Conservation (phyloP, 2,329 filamentous ascomycete genomes). For the Apiospora phragmitis region DNA sequence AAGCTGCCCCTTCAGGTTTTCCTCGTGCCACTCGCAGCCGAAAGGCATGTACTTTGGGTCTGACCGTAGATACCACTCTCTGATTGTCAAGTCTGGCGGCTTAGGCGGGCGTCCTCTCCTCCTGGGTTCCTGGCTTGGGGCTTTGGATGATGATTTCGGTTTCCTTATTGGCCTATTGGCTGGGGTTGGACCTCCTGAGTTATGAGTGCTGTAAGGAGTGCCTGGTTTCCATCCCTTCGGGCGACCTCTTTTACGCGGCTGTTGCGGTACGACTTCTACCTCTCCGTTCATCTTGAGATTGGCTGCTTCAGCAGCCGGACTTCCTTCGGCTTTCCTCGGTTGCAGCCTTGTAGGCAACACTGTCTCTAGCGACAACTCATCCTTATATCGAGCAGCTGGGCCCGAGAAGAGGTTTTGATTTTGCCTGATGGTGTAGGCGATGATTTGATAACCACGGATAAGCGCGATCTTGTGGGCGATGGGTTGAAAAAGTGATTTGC, state of each 20-base stretch:
- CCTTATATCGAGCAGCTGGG: conserved; percentile 6
- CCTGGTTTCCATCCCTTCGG: conserved; percentile 48
- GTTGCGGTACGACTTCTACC: conserved; percentile 16
- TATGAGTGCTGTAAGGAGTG: conserved; percentile 29
- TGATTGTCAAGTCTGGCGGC: conserved; percentile 37
- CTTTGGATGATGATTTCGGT: conserved; percentile 23
- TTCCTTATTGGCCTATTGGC: conserved; percentile 13
- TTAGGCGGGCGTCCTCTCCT: conserved; percentile 43
- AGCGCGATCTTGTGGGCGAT: conserved; percentile 13
- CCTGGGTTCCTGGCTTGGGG: conserved; percentile 16
- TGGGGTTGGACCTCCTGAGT: conserved; percentile 24
- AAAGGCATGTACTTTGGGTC: conserved; percentile 51
- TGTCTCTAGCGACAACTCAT: neutral
- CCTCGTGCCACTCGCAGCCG: conserved; percentile 55
- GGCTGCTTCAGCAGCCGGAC: neutral
- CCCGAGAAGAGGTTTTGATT: neutral
- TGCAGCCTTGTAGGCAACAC: neutral
- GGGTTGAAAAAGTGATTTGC: conserved; percentile 2
- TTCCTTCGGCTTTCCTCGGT: neutral
- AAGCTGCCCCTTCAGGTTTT: conserved; percentile 14
- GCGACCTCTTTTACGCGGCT: conserved; percentile 41
- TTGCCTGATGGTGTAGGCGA: conserved; percentile 17
- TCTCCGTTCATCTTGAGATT: conserved; percentile 13
- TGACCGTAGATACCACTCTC: conserved; percentile 42
- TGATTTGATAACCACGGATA: conserved; percentile 30